These are phyloP conservation scores for Paecilomyces niveus DNA, from an alignment of 2,329 filamentous ascomycete species.

Conservation along the genomic window DNA sequence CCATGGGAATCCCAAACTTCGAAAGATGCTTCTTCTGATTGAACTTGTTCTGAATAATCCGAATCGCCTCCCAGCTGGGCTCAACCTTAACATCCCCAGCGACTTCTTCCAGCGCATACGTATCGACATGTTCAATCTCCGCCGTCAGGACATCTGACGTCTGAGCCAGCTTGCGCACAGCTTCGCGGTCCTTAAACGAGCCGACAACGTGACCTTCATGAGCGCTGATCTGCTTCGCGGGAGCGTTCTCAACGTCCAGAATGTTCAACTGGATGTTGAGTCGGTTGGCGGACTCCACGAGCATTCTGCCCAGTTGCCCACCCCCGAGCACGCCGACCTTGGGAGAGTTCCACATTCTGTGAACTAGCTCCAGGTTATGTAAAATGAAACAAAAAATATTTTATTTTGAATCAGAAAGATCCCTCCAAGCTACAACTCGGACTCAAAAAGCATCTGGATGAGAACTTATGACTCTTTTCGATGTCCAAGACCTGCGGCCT, in stretches of 20 bases:
- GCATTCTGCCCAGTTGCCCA: constrained; percentile 86
- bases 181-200: constrained; percentile 76
- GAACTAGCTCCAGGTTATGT: background rate
- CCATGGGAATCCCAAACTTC: constrained; percentile 62
- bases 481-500: background rate
- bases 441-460: background rate
- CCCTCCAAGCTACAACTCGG: background rate
- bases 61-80: constrained; percentile 78
- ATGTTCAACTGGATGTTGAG: constrained; percentile 74
- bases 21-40: constrained; percentile 76
- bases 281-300: constrained; percentile 75
- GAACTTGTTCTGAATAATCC: constrained; percentile 90
- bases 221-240: constrained; percentile 78
- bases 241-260: constrained; percentile 67
- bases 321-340: constrained; percentile 49
- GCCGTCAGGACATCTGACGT: constrained; percentile 77
- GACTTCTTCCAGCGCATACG: constrained; percentile 80
- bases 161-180: constrained; percentile 71
- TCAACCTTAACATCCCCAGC: constrained; percentile 61
- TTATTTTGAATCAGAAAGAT: background rate
- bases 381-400: background rate
- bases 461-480: background rate
- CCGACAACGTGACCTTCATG: constrained; percentile 69
- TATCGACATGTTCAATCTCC: constrained; percentile 93
- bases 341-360: constrained; percentile 32